Base-by-base conservation (phyloP, 208 protist genomes). In the Angomonas desouzai region DNA sequence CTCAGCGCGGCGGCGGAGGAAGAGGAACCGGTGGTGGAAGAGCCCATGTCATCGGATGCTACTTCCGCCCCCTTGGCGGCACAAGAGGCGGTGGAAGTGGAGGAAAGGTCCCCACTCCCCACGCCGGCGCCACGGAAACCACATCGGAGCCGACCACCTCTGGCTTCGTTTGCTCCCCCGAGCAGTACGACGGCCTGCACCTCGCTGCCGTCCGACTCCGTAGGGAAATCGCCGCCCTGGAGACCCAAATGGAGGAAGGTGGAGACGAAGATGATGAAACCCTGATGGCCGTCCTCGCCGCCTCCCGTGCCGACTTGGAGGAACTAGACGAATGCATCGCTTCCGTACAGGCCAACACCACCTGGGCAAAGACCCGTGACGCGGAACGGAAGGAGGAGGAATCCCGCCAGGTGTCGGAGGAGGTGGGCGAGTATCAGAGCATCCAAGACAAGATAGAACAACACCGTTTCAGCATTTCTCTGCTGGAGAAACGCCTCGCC, bases 261-360 rank as follows among this genome's bases (percentile, higher is more conserved):
- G 86, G 80, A 48, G 83, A 89, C 51, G 89, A 96, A 70, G 85
- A 96, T 64, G 89, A 96, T 56, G 87, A 92, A 74, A 96, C 89
- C n/a, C 77, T 96, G n/a, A 96, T 96, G 89, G 75, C 86, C n/a
- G 89, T 93, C 6, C 76, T 96, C n/a, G 89, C 89, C 23, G 79
- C 70, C 16, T 96, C 86, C 23, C 79, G 89, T 2, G 69, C 89
- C 0, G 89, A 96, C 60, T 72, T 96, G 7, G 86, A 96, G 71
- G 89, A 96, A 68, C 72, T 96, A 23, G 85, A 96, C 47, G 86
- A 90, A 13, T 96, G 85, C 66, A 91, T 96, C 59, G 56, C 36
- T 40, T 83, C 79, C 6, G 89, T 96, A 33, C 86, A 88, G 66
- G 57, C 66, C 11, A 79, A 81, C 58, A 83, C 83, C 22, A 20